Evolutionary conservation across 768 basidiomycete genomes (phyloP), one percentile per base, ranked within the genome.

Genomic region (Trametes maxima): DNA sequence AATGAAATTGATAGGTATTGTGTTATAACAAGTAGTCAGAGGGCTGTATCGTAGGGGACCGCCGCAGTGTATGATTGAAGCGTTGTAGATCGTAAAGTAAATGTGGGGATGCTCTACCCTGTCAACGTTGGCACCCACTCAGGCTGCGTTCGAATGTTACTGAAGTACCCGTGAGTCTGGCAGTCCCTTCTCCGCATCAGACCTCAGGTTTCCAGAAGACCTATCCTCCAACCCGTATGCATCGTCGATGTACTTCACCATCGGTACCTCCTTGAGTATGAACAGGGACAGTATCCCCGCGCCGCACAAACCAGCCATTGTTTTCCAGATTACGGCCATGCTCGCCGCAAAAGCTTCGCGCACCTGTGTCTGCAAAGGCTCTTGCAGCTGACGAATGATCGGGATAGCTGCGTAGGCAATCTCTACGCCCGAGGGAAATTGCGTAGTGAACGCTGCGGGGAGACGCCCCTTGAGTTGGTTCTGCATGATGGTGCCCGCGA

Each of bases 401-500:
- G 82, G 82, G 45, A 85, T 83, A 39, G 78, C 73, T 0, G 79
- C 72, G 63, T 80, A 84, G 11, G 78, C 72, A 53, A 84, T 70
- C 40, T 80, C 75, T 22, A 73, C 70, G 13, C 77, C 78, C n/a
- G 68, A 58, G 0, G 76, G 73, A 62, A 80, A 69, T 35, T 71
- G 65, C 0, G 64, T 54, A 17, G 73, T 28, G 51, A 83, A 80
- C 1, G 67, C 72, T 3, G 60, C 40, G 0, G 85, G 82, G 0
- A 87, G 77, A 0, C 64, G 67, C 37, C 67, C 72, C 10, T 68
- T 66, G 16, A 87, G 77, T 52, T 78, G 62, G 69, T 84, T 87
- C 64, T 83, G 80, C 7, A 87, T 74, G 46, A 86, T 75, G 0
- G 80, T 76, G 14, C 75, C 75, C 2, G 81, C 79, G 59, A 87